Evolutionary conservation across 441 rosid species (phyloP).

Genomic region (Syzygium syzygioides): DNA sequence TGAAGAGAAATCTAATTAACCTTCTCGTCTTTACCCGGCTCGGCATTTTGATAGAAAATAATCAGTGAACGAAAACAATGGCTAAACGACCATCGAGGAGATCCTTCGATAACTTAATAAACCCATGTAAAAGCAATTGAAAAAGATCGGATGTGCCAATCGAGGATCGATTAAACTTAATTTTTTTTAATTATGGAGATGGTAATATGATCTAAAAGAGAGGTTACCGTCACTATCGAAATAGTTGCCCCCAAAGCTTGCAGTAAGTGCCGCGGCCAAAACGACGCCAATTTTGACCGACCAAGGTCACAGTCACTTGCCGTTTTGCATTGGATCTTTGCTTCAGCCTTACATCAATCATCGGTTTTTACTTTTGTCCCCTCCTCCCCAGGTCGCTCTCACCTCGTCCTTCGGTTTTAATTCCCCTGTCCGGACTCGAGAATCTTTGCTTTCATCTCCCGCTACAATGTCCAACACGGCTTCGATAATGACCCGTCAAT

Average conservation of each 20-base stretch:
- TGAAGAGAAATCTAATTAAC: background rate
- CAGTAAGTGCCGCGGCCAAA: background rate
- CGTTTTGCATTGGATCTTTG: background rate
- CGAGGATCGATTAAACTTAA: background rate
- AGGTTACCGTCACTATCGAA: background rate
- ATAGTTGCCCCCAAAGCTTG: conserved; percentile 8
- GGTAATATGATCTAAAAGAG: background rate
- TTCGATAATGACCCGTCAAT: background rate
- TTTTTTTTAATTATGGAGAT: background rate
- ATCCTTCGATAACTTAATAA: background rate
- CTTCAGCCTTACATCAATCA: background rate
- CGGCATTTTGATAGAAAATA: background rate
- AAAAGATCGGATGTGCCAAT: background rate
- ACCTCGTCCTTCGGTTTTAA: background rate
- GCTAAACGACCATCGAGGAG: background rate
- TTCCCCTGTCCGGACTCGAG: background rate
- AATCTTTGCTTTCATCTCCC: conserved; percentile 10
- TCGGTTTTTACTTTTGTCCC: background rate
- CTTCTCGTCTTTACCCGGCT: background rate
- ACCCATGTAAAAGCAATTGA: background rate
- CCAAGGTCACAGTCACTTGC: background rate
- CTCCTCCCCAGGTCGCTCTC: background rate
- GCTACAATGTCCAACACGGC: background rate
- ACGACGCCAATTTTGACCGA: background rate
- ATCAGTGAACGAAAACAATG: background rate